phyloP scores from a whole-genome alignment of 1,139 yeast species.

The Spencermartinsiella ligniputridi region DNA sequence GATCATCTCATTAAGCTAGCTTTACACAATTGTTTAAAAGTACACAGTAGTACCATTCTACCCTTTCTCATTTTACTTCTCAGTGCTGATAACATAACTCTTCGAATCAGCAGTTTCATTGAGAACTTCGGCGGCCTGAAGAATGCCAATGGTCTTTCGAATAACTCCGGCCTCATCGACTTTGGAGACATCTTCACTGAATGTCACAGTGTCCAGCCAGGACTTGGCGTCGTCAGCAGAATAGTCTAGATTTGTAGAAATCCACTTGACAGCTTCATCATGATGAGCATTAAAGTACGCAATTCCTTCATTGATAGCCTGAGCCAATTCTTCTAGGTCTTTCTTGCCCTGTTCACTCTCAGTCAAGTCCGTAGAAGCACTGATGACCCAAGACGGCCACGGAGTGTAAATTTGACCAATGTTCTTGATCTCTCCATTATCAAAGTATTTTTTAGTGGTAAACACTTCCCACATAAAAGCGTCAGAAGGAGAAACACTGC shows the following conservation, averaged over 20 bases:
- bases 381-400: conserved; percentile 93
- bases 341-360: conserved; percentile 25
- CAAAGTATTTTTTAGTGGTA: conserved; percentile 82
- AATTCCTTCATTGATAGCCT: conserved; percentile 63
- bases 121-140: conserved; percentile 57
- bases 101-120: conserved; percentile 22
- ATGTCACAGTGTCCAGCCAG: conserved; percentile 75
- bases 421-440: conserved; percentile 67
- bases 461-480: conserved; percentile 97
- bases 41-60: no score
- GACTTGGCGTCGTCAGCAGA: conserved; percentile 68
- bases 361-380: conserved; percentile 42
- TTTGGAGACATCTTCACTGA: conserved; percentile 46
- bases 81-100: no score
- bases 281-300: conserved; percentile 54
- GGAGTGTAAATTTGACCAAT: conserved; percentile 91
- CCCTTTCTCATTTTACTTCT: no score
- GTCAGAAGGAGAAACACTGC: conserved; percentile 50
- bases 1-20: no score
- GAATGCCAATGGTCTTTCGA: conserved; percentile 53
- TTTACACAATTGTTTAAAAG: no score
- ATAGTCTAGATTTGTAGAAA: conserved; percentile 67
- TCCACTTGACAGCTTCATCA: conserved; percentile 64
- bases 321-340: conserved; percentile 42
- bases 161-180: conserved; percentile 52